Percentiles rank a stretch among this genome's conserved stretches.
phyloP scores from a whole-genome alignment of 176 grass and related monocot genomes.

The Carex scoparia region DNA sequence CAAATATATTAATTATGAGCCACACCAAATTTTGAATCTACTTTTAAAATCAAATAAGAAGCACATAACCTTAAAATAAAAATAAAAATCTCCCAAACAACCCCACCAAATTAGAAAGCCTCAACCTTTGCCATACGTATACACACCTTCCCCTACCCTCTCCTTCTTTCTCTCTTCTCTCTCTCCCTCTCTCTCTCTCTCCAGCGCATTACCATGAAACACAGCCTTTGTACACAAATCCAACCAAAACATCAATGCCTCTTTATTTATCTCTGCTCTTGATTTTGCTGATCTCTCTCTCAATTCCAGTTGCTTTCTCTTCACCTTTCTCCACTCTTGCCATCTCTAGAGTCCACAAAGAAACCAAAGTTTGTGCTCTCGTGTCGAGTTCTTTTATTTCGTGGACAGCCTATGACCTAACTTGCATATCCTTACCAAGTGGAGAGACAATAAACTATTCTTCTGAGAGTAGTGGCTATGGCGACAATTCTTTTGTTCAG shows the following conservation, averaged over 20 bases:
- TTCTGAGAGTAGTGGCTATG: conserved; percentile 3
- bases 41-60: background rate
- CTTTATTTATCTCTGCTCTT: background rate
- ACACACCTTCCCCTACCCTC: background rate
- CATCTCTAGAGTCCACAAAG: conserved; percentile 34
- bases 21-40: background rate
- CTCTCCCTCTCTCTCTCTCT: background rate
- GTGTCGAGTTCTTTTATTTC: background rate
- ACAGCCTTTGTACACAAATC: conserved; percentile 18
- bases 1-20: background rate
- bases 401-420: conserved; percentile 19
- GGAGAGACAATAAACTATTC: conserved; percentile 28
- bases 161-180: background rate
- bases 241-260: conserved; percentile 7
- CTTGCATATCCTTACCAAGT: conserved; percentile 38
- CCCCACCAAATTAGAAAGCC: background rate
- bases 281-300: background rate
- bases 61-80: background rate
- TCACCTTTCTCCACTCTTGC: conserved; percentile 52
- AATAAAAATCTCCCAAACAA: background rate
- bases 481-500: background rate
- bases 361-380: conserved; percentile 59
- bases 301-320: conserved; percentile 16
- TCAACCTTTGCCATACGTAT: background rate
- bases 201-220: conserved; percentile 9